phyloP scores from a whole-genome alignment of 148 eudicot genomes.

The Chenopodium berlandieri region DNA sequence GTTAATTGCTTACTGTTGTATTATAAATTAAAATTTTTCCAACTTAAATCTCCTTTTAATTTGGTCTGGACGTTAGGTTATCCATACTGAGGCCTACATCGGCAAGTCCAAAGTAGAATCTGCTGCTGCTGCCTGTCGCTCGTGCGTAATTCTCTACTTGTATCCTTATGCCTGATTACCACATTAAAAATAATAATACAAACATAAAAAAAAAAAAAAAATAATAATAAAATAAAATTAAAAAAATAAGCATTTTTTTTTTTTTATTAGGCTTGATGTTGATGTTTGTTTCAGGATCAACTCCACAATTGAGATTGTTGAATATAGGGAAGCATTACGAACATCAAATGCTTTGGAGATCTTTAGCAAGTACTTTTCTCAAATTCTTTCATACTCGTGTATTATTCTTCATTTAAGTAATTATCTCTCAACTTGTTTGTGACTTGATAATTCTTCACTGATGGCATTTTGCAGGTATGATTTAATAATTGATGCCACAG shows the following conservation, averaged over 20 bases:
- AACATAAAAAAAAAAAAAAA: too few relatives aligned
- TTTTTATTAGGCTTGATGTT: slow-evolving; percentile 2
- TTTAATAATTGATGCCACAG: slow-evolving; percentile 89
- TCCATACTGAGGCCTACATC: slow-evolving; percentile 83
- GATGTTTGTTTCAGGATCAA: slow-evolving; percentile 54
- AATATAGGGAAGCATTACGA: slow-evolving; percentile 83
- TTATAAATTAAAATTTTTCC: not conserved
- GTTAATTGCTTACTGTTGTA: not conserved
- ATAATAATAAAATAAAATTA: too few relatives aligned
- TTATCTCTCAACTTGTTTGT: not conserved
- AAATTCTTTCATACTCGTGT: not conserved
- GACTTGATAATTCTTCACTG: slow-evolving; percentile 30
- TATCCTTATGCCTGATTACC: not conserved
- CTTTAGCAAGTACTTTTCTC: slow-evolving; percentile 73
- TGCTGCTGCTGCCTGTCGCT: slow-evolving; percentile 90
- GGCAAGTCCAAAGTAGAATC: slow-evolving; percentile 94
- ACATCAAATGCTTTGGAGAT: slow-evolving; percentile 94
- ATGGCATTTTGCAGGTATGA: slow-evolving; percentile 59
- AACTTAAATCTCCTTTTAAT: not conserved
- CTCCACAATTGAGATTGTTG: slow-evolving; percentile 70
- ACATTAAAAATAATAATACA: not conserved
- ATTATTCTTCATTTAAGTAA: not conserved
- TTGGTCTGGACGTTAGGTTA: slow-evolving; percentile 46
- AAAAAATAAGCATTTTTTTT: too few relatives aligned
- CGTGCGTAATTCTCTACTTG: slow-evolving; percentile 51